These are phyloP conservation scores for Cardamine resedifolia DNA, from an alignment of 345 rosid genomes.

Conservation along the genomic window DNA sequence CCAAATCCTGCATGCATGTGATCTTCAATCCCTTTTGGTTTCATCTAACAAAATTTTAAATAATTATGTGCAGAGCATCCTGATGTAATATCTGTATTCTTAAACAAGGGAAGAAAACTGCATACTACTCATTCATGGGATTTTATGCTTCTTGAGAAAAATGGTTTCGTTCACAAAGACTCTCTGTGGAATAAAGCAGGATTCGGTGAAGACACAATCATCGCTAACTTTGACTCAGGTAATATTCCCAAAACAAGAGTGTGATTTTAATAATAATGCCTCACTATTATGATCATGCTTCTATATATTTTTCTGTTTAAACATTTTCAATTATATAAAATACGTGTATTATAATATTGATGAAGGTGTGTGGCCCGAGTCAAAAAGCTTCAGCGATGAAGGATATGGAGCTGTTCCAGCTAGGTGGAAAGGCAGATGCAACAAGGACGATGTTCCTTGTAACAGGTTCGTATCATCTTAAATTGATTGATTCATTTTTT, in stretches of 20 bases:
- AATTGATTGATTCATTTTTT: background rate
- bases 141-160: constrained; percentile 53
- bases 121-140: constrained; percentile 74
- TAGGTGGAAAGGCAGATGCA: constrained; percentile 58
- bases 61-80: constrained; percentile 51
- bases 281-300: background rate
- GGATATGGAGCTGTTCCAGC: constrained; percentile 54
- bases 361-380: constrained; percentile 68
- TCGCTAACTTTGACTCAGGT: constrained; percentile 68
- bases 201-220: constrained; percentile 55
- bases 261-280: background rate
- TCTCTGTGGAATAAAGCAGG: constrained; percentile 52
- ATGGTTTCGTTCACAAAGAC: constrained; percentile 36
- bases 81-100: constrained; percentile 55
- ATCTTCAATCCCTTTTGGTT: background rate
- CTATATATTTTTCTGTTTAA: background rate
- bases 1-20: background rate
- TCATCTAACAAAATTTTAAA: background rate
- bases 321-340: background rate
- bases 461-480: constrained; percentile 45
- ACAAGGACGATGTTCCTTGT: constrained; percentile 44
- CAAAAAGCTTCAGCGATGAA: constrained; percentile 59
- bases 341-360: background rate
- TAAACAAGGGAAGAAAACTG: constrained; percentile 46
- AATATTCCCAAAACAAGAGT: background rate